Conservation (phyloP, 768 basidiomycete species). For the Termitomyces sp. region DNA sequence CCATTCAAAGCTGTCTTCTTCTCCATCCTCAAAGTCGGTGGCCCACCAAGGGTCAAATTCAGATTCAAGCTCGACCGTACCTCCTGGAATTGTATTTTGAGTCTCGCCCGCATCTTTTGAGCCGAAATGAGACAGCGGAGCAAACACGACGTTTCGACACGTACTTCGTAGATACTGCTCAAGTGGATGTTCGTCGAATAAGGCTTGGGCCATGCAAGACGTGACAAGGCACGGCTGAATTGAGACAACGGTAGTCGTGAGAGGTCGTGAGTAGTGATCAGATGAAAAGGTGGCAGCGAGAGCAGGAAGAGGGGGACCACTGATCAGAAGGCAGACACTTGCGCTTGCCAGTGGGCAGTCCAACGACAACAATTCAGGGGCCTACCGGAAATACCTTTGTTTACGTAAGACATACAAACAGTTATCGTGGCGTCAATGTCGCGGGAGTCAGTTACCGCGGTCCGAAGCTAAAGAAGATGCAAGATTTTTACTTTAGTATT, state of each 20-base stretch:
- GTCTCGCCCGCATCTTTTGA: slow-evolving; percentile 54
- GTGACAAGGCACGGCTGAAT: slow-evolving; percentile 2
- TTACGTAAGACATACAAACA: slow-evolving; percentile 5
- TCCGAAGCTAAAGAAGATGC: neutral
- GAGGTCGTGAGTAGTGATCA: slow-evolving; percentile 8
- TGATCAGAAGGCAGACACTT: neutral
- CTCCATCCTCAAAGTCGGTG: slow-evolving; percentile 17
- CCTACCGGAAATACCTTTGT: neutral
- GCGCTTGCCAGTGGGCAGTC: neutral
- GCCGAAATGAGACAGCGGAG: neutral
- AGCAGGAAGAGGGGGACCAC: neutral
- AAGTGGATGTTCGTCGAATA: slow-evolving; percentile 75
- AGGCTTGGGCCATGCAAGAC: slow-evolving; percentile 61
- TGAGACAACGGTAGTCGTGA: slow-evolving; percentile 9
- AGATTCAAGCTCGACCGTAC: slow-evolving; percentile 30
- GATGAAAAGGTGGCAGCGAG: neutral
- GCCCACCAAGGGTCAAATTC: slow-evolving; percentile 31
- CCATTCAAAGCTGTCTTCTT: slow-evolving; percentile 25
- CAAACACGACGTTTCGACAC: slow-evolving; percentile 10
- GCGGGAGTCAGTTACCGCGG: neutral
- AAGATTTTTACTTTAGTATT: neutral
- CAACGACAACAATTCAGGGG: neutral
- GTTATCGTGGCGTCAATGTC: neutral
- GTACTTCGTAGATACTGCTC: slow-evolving; percentile 67
- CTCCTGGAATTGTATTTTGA: slow-evolving; percentile 54